Evolutionary conservation across 1,139 yeast genomes (phyloP).

Genomic region (Lodderomyces jiufengensis): DNA sequence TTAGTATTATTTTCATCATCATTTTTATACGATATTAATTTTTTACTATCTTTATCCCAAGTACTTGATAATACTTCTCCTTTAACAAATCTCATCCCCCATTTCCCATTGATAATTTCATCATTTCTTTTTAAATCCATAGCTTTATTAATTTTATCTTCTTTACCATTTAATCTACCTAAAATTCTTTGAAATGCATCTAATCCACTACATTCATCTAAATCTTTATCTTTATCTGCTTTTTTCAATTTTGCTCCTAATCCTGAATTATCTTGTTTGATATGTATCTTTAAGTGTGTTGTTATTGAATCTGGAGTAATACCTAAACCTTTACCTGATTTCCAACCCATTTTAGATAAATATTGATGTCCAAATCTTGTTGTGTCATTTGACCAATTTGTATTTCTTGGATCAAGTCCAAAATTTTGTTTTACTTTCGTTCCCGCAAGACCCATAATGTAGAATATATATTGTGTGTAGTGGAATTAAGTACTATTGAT

Average conservation of each 20-base stretch:
- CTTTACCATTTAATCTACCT: constrained; percentile 81
- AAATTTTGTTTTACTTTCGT: constrained; percentile 77
- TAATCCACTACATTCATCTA: constrained; percentile 84
- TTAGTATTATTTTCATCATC: constrained; percentile 8
- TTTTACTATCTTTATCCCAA: constrained; percentile 65
- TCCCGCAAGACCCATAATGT: constrained; percentile 83
- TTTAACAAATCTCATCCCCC: constrained; percentile 83
- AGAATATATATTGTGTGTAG: too few relatives aligned
- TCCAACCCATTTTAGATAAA: constrained; percentile 83
- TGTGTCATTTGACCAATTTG: constrained; percentile 89
- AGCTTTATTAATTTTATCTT: constrained; percentile 53
- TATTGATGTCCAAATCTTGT: constrained; percentile 85
- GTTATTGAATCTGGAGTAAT: constrained; percentile 60
- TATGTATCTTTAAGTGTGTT: constrained; percentile 74
- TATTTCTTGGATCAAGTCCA: constrained; percentile 91
- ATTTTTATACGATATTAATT: constrained; percentile 21
- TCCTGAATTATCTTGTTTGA: constrained; percentile 81
- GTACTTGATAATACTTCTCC: constrained; percentile 85
- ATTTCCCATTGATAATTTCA: constrained; percentile 66
- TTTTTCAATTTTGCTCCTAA: constrained; percentile 75
- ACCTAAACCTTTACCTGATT: constrained; percentile 87
- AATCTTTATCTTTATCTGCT: constrained; percentile 44
- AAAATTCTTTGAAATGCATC: constrained; percentile 90
- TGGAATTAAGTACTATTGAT: too few relatives aligned
- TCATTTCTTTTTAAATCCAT: constrained; percentile 65